These are phyloP conservation scores for Musa balbisiana DNA, from an alignment of 202 grass and related monocot species.

Conservation along the genomic window DNA sequence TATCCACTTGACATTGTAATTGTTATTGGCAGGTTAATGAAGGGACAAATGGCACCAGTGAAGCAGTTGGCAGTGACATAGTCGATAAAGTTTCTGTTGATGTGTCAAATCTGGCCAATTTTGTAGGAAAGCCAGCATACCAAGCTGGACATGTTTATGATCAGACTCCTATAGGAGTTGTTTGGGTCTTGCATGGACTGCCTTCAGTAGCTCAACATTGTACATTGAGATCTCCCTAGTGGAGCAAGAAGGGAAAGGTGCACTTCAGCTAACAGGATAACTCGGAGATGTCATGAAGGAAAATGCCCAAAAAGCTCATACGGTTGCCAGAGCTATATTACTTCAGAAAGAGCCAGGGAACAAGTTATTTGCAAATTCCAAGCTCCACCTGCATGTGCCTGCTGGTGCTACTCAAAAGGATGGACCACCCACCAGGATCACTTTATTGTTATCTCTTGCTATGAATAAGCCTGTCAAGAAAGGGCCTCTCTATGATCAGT, in stretches of 20 bases:
- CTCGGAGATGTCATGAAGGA: conserved; percentile 99
- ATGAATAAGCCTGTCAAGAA: conserved; percentile 73
- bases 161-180: conserved; percentile 82
- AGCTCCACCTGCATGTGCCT: conserved; percentile 88
- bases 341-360: conserved; percentile 55
- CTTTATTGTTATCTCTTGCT: conserved; percentile 64
- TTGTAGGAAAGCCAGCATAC: conserved; percentile 94
- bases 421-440: conserved; percentile 57
- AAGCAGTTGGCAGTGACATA: conserved; percentile 4
- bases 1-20: not conserved
- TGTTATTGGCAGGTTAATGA: conserved; percentile 17
- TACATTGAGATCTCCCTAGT: conserved; percentile 76
- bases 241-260: conserved; percentile 83
- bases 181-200: conserved; percentile 96
- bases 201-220: conserved; percentile 80
- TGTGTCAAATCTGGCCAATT: conserved; percentile 62
- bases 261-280: conserved; percentile 75
- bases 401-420: conserved; percentile 93
- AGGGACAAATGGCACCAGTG: conserved; percentile 19
- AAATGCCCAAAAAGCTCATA: conserved; percentile 90
- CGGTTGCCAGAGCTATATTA: conserved; percentile 71
- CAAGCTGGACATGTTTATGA: conserved; percentile 88
- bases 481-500: conserved; percentile 90
- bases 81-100: conserved; percentile 64
- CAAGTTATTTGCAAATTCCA: conserved; percentile 68